Evolutionary conservation across 179 eudicot species (phyloP).

Genomic region (Vitellaria paradoxa): DNA sequence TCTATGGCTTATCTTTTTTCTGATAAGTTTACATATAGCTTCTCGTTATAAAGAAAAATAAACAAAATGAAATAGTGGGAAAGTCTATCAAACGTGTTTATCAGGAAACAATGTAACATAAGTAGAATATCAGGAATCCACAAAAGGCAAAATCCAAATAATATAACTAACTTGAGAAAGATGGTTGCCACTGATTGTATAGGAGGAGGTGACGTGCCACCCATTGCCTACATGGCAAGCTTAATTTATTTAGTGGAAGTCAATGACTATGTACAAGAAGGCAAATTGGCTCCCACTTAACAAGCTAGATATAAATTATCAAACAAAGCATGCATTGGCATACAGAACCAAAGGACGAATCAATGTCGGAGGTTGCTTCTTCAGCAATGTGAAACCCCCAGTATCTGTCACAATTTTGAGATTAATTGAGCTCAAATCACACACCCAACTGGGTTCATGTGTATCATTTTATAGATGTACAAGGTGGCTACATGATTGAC

Average conservation of each 20-base stretch:
- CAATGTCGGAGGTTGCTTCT: too few relatives aligned
- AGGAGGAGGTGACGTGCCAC: neutral
- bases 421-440: too few relatives aligned
- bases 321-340: too few relatives aligned
- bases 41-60: neutral
- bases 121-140: slow-evolving; percentile 1
- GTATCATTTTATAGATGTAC: too few relatives aligned
- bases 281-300: neutral
- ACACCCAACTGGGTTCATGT: too few relatives aligned
- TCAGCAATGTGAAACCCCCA: too few relatives aligned
- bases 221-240: neutral
- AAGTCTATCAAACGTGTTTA: neutral
- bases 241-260: neutral
- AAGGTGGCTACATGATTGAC: too few relatives aligned
- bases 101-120: neutral
- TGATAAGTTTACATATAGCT: neutral
- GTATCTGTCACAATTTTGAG: too few relatives aligned
- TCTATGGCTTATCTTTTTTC: neutral
- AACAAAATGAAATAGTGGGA: neutral
- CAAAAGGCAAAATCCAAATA: neutral
- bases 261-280: neutral
- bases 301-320: neutral
- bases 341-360: too few relatives aligned
- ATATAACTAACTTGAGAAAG: neutral
- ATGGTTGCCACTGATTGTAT: neutral